Evolutionary conservation across 306 rosid genomes (phyloP).

Genomic region (Aeschynomene evenia): DNA sequence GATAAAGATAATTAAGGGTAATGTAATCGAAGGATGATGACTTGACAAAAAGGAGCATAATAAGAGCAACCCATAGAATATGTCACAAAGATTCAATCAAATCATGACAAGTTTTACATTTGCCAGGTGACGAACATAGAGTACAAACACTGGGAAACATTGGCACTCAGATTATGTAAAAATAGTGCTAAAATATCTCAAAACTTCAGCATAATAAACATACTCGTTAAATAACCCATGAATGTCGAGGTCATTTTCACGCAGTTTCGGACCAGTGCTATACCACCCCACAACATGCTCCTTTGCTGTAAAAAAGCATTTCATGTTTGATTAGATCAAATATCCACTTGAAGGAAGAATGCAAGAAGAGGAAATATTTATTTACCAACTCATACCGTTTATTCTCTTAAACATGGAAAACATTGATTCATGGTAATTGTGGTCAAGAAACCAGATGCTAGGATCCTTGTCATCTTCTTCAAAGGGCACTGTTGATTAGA

Average conservation of each 20-base stretch:
- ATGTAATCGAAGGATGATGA: constrained; percentile 2
- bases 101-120: background rate
- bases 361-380: background rate
- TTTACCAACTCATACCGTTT: constrained; percentile 54
- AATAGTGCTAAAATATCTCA: constrained; percentile 23
- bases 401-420: constrained; percentile 97
- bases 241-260: constrained; percentile 88
- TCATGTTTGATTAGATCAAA: constrained; percentile 1
- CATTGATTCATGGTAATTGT: constrained; percentile 88
- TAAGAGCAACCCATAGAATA: background rate
- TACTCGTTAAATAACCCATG: constrained; percentile 79
- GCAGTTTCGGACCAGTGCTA: constrained; percentile 87
- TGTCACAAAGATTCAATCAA: constrained; percentile 12
- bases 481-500: constrained; percentile 68
- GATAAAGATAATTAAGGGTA: background rate
- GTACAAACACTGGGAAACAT: background rate
- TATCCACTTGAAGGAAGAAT: background rate
- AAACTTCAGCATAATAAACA: constrained; percentile 28
- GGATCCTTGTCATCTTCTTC: constrained; percentile 95
- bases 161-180: background rate
- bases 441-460: constrained; percentile 94
- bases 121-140: background rate
- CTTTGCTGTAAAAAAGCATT: constrained; percentile 54
- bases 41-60: background rate
- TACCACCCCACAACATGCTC: constrained; percentile 96